Base-by-base conservation (phyloP, 331 rosid species). In the Quercus tomentella region DNA sequence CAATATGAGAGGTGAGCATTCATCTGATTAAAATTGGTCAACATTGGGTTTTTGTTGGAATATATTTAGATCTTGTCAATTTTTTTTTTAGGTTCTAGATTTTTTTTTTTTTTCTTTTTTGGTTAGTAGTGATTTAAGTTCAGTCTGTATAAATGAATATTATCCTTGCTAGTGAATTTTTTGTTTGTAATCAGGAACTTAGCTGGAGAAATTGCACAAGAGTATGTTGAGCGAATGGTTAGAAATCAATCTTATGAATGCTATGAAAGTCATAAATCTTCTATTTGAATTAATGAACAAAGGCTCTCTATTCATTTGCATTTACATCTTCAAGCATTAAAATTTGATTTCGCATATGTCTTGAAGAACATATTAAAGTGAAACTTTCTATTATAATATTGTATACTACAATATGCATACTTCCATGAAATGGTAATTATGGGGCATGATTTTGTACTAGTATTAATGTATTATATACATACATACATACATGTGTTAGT, bases 131-230 rank as follows among this genome's bases (percentile, higher is more conserved):
- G 14, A 30, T 23, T 52, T 56, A 71, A 73, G 30, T 70, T 60
- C 68, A 55, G 56, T 41, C 74, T 23, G 57, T 66, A 41, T 16
- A 16, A 56, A 69, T 77, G 30, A 70, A 56, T 76, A 54, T 75
- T 43, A 58, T 82, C 63, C 74, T 83, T 66, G 70, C 56, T 70
- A 45, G 28, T 77, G 76, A 20, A 80, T 31, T 21, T 52, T 83
- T 70, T 74, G 72, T 58, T 75, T 73, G 35, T 60, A 56, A 43
- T 82, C 87, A 95, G 98, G 91, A 95, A 95, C 82, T 83, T 95
- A 72, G 98, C 98, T 52, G 99, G 98, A 70, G 99, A 95, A 83
- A 95, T 95, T 77, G 83, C 98, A 9, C 98, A 95, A 73, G 99
- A 95, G 80, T 87, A 90, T 80, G 88, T 85, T 2, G 88, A 91